Evolutionary conservation across 306 rosid species (phyloP), one percentile per base, ranked within the genome.

Genomic region (Cajanus cajan): DNA sequence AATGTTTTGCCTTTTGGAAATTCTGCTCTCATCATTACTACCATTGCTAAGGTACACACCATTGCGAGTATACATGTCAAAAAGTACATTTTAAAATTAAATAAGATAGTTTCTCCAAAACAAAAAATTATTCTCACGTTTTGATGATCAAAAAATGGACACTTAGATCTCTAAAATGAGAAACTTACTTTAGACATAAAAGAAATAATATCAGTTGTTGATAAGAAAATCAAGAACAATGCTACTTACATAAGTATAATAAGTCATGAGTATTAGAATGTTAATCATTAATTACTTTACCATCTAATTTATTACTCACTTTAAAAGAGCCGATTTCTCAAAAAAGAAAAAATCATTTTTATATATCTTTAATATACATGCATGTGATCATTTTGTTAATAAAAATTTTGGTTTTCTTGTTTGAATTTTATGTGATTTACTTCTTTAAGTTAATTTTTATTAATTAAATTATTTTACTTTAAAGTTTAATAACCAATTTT

Each of bases 1-100:
- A 55, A 55, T 55, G 63, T 55, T 25, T 44, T 68, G 37, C 41
- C 74, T 7, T 44, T 68, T 45, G 74, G 58, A 15, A 68, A 69
- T 28, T 69, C 74, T 2, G 0, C 10, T 15, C 28, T 45, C 10
- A 4, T 10, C 43, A 15, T 69, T 28, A 25, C 74, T 28, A 28
- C 4, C 74, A 69, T 31, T 69, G 74, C 74, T 47, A 19, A 15
- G 74, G 74, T 68, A 14, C 37, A 1, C 37, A 6, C 34, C 7
- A 2, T 22, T 6, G 8, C 22, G 19, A 37, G 4, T 44, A 2
- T 1, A 10, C 3, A 41, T 2, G 47, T 10, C 13, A 52, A 52
- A 19, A 52, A 47, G 16, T 50, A 7, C 1, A n/a, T 50, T 18
- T 7, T 18, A 3, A 47, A 19, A 8, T 18, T 2, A 7, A 18